Base-by-base conservation (phyloP, 768 basidiomycete species). In the Pleurotus giganteus region DNA sequence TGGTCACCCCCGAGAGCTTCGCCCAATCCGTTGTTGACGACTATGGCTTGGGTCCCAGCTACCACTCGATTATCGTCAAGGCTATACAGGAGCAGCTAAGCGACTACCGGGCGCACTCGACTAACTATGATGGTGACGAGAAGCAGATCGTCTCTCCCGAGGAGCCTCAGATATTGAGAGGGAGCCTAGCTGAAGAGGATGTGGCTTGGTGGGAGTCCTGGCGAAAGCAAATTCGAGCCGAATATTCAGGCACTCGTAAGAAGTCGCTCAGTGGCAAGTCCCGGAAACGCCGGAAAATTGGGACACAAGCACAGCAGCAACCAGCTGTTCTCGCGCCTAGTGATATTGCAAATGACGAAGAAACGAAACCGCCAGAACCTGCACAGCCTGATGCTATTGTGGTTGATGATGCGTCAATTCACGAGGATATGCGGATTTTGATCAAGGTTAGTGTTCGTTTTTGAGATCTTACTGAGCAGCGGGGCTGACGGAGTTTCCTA, bases 11-110 rank as follows among this genome's bases (percentile, higher is more conserved):
- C 1, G 92, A 96, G 65, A 69, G 84, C 36, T 97, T 98, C 61
- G 96, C 95, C 5, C 87, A 92, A 62, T 86, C 88, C 13, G 75
- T 98, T 17, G 85, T 96, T 19, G 95, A 96, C 63, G 97, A 99
- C 70, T 96, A 98, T 61, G 72, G 75, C 12, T 82, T 98, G 27
- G 77, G 89, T 0, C 66, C 81, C 23, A 78, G 72, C 53, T 88
- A 88, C 63, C 84, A 86, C 61, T 61, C 71, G 17, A 68, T 84
- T 44, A 94, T 97, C 66, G 76, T 83, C 41, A 88, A 90, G 66
- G 76, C 85, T 15, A 96, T 99, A 56, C 86, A 92, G 58, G 94
- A 96, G 62, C 93, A 97, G 62, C 73, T 98, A 41, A 80, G 81
- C 57, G 91, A 94, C 65, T 91, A 80, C 66, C 84, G 84, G 68